Conservation (phyloP, 441 rosid genomes). For the Macaranga tanarius region DNA sequence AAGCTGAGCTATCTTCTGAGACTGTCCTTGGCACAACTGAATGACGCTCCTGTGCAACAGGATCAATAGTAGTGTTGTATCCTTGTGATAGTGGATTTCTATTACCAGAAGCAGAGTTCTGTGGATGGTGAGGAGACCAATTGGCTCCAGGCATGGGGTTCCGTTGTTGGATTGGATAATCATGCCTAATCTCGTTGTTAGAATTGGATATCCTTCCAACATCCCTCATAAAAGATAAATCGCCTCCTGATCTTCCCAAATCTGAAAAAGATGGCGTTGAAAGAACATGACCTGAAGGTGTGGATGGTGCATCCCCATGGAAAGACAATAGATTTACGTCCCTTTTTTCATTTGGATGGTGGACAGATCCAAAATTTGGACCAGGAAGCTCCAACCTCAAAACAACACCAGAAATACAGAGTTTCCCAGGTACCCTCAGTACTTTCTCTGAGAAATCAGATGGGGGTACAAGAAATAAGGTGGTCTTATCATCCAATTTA, state of each 20-base stretch:
- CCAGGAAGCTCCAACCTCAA: constrained; percentile 63
- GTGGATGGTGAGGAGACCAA: constrained; percentile 52
- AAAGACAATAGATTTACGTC: constrained; percentile 34
- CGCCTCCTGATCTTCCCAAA: constrained; percentile 36
- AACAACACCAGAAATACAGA: constrained; percentile 92
- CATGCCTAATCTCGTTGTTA: constrained; percentile 42
- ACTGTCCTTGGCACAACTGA: constrained; percentile 33
- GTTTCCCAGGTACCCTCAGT: constrained; percentile 86
- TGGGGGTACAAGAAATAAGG: constrained; percentile 95
- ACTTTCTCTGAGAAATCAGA: constrained; percentile 94
- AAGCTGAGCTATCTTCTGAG: constrained; percentile 39
- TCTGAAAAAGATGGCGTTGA: constrained; percentile 38
- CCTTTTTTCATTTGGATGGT: constrained; percentile 47
- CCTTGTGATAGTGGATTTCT: constrained; percentile 45
- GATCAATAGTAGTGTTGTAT: constrained; percentile 30
- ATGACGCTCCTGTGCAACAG: constrained; percentile 36
- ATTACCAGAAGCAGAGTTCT: constrained; percentile 31
- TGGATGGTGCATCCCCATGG: constrained; percentile 46
- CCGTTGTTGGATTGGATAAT: constrained; percentile 37
- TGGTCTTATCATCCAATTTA: constrained; percentile 84
- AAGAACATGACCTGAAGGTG: constrained; percentile 34
- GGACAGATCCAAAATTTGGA: constrained; percentile 45
- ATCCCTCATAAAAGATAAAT: constrained; percentile 35
- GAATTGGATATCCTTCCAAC: constrained; percentile 38
- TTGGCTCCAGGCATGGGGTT: constrained; percentile 33